Conservation (phyloP, 1,284 basidiomycete genomes). For the Boletus putidus region DNA sequence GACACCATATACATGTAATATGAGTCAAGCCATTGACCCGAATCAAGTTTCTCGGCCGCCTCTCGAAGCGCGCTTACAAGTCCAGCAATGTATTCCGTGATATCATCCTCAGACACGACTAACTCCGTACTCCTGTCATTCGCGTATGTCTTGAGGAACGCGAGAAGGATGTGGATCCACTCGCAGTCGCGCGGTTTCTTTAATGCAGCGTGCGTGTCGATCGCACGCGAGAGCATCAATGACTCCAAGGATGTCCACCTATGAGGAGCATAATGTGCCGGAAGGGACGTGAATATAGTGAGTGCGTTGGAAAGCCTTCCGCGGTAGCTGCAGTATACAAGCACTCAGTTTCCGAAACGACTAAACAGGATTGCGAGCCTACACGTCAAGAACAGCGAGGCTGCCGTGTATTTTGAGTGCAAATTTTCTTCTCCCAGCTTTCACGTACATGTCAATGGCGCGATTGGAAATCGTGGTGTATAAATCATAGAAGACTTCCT, state of each 20-base stretch:
- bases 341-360: conserved; percentile 17
- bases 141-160: conserved; percentile 67
- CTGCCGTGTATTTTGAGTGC: conserved; percentile 81
- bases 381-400: conserved; percentile 86
- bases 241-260: conserved; percentile 77
- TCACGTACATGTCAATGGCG: conserved; percentile 80
- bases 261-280: conserved; percentile 79
- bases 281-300: conserved; percentile 70
- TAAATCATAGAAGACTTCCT: conserved; percentile 67
- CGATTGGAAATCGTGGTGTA: conserved; percentile 76
- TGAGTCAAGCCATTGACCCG: conserved; percentile 45
- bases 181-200: conserved; percentile 61
- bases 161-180: conserved; percentile 71
- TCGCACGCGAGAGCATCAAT: conserved; percentile 68
- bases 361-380: conserved; percentile 36
- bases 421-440: conserved; percentile 78
- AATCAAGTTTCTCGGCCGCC: conserved; percentile 53
- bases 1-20: not conserved
- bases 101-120: conserved; percentile 53
- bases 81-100: conserved; percentile 50
- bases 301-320: conserved; percentile 61
- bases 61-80: conserved; percentile 54
- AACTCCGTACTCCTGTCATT: conserved; percentile 55
- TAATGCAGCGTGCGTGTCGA: conserved; percentile 60
- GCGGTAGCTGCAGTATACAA: conserved; percentile 54